Percentiles rank a stretch among this genome's conserved stretches.
Evolutionary conservation across 169 alveolate species (phyloP).

Genomic region (Theileria annulata): DNA sequence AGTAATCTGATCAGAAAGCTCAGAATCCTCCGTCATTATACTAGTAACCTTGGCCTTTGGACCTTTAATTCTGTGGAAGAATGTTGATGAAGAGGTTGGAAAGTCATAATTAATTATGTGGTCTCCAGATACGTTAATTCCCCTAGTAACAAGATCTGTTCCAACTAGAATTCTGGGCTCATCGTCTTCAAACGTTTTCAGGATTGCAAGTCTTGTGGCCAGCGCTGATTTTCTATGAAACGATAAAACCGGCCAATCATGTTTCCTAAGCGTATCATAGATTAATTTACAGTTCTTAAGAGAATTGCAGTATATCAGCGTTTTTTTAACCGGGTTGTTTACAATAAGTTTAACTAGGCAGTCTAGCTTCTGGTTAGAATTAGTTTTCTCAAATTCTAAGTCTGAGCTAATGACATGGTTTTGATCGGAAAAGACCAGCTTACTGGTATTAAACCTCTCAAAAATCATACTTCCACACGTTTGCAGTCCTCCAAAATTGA

Average conservation of each 20-base stretch:
- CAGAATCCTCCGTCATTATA: constrained; percentile 18
- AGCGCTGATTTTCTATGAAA: constrained; percentile 72
- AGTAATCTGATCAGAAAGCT: constrained; percentile 16
- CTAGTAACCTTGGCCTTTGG: constrained; percentile 17
- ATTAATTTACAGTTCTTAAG: constrained; percentile 17
- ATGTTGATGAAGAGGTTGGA: constrained; percentile 69
- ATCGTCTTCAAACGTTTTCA: constrained; percentile 62
- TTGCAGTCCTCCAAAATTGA: constrained; percentile 71
- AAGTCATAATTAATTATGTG: constrained; percentile 73
- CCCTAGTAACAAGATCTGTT: constrained; percentile 74
- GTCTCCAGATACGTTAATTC: constrained; percentile 67
- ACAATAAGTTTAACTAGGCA: constrained; percentile 33
- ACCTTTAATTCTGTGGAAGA: constrained; percentile 66
- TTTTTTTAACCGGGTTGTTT: constrained; percentile 38
- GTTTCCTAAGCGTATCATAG: constrained; percentile 24
- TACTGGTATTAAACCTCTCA: constrained; percentile 69
- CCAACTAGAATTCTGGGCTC: constrained; percentile 63
- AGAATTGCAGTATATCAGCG: constrained; percentile 29
- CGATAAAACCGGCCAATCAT: constrained; percentile 74
- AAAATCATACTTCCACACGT: constrained; percentile 74
- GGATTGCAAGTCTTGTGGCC: constrained; percentile 68
- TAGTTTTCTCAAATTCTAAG: background rate
- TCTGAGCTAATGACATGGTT: constrained; percentile 31
- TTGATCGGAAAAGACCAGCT: constrained; percentile 11
- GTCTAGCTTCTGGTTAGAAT: constrained; percentile 14